phyloP scores from a whole-genome alignment of 148 eudicot genomes.

The Amaranthus cruentus region DNA sequence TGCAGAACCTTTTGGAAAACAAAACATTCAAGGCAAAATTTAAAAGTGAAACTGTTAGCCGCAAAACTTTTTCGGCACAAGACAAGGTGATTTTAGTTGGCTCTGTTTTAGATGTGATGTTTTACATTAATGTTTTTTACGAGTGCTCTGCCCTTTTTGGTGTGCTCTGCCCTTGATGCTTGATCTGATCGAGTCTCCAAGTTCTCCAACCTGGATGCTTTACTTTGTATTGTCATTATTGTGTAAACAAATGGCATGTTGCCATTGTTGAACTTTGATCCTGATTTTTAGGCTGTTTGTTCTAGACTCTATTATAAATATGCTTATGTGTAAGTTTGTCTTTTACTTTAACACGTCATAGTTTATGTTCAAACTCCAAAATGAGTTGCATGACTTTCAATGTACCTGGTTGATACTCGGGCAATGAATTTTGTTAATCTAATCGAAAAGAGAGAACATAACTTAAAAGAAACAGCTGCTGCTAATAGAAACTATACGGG shows the following conservation, averaged over 20 bases:
- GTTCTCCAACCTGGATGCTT: not conserved
- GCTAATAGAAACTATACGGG: too few relatives aligned
- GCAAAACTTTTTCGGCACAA: conserved; percentile 63
- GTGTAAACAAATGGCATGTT: not conserved
- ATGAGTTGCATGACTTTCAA: not conserved
- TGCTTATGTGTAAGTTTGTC: not conserved
- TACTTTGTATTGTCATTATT: not conserved
- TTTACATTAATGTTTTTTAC: not conserved
- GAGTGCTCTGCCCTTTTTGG: not conserved
- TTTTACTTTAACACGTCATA: not conserved
- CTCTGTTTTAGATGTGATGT: conserved; percentile 2
- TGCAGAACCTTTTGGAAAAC: conserved; percentile 30
- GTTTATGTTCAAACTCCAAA: not conserved
- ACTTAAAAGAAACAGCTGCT: not conserved
- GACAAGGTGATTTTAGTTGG: conserved; percentile 63
- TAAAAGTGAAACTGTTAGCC: conserved; percentile 60
- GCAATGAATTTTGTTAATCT: not conserved
- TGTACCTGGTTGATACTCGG: not conserved
- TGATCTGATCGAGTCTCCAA: not conserved
- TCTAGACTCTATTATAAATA: not conserved
- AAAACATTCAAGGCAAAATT: conserved; percentile 33
- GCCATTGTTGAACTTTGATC: not conserved
- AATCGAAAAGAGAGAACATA: not conserved
- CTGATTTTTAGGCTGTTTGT: not conserved
- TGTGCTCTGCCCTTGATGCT: not conserved